A percentile compares a stretch with the other conserved stretches of the same genome.
These are phyloP conservation scores for Aaosphaeria pasadenensis DNA, from an alignment of 2,329 filamentous ascomycete genomes.

Conservation along the genomic window DNA sequence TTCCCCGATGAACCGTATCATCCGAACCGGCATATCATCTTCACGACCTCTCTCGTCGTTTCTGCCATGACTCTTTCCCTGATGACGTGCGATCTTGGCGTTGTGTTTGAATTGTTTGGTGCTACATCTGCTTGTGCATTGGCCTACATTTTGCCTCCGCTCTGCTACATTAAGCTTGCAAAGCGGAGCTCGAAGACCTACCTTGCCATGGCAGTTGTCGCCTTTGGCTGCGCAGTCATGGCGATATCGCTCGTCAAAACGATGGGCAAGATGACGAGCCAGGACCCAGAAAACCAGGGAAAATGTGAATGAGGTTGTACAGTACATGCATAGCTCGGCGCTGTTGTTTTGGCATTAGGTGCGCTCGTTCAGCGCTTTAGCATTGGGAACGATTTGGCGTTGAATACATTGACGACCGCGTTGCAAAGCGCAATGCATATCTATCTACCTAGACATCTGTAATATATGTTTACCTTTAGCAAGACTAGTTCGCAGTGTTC, in stretches of 20 bases:
- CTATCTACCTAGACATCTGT: too few relatives aligned
- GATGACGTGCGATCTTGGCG: conserved; percentile 86
- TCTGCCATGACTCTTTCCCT: conserved; percentile 74
- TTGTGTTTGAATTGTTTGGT: conserved; percentile 93
- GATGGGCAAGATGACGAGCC: conserved; percentile 23
- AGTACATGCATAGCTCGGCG: conserved; percentile 5
- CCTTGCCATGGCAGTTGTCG: conserved; percentile 67
- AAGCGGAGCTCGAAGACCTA: conserved; percentile 72
- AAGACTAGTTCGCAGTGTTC: too few relatives aligned
- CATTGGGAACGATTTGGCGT: too few relatives aligned
- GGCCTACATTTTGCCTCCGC: conserved; percentile 89
- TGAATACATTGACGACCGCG: too few relatives aligned
- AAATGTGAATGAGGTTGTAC: conserved; percentile 14
- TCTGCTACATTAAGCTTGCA: conserved; percentile 93
- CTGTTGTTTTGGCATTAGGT: conserved; percentile 1
- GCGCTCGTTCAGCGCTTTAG: not conserved
- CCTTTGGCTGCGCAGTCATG: conserved; percentile 79
- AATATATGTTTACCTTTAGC: too few relatives aligned
- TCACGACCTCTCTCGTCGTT: conserved; percentile 79
- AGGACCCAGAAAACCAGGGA: conserved; percentile 13
- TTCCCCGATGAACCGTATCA: conserved; percentile 73
- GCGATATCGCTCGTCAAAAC: conserved; percentile 51
- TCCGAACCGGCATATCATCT: conserved; percentile 78
- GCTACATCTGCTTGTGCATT: conserved; percentile 91
- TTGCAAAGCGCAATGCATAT: too few relatives aligned